Base-by-base conservation (phyloP, 2,329 filamentous ascomycete genomes). In the Hymenoscyphus infarciens region DNA sequence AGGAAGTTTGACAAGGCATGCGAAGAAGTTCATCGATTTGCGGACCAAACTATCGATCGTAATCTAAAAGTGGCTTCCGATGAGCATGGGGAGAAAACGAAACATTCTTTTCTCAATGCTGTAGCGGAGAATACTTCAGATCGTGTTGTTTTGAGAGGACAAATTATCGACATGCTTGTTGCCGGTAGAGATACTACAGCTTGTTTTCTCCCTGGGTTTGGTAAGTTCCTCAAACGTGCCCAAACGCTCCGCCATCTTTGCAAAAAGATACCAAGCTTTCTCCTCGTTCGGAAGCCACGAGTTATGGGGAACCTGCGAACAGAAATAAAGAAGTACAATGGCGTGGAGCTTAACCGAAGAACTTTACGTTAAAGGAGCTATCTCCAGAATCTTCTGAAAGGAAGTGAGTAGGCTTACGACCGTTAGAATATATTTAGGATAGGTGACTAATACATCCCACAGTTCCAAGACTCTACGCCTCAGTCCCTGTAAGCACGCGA, bases 381-480 rank as follows among this genome's bases (percentile, higher is more conserved):
- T 61, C 72, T 86, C 59, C 80, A 79, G 66, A 83, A 77, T 75
- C 83, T 82, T 29, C 67, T 86, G 60, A 82, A 85, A 64, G 83
- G 86, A 72, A 81, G 82, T 84, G 75, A 74, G 76, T 70, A 11
- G 19, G n/a, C n/a, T n/a, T n/a, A n/a, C n/a, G n/a, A n/a, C n/a
- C n/a, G n/a, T n/a, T n/a, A n/a, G n/a, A n/a, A n/a, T n/a, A n/a
- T n/a, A n/a, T n/a, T n/a, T n/a, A n/a, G n/a, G n/a, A n/a, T n/a
- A n/a, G n/a, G n/a, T n/a, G n/a, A n/a, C n/a, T n/a, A n/a, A 39
- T 8, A 39, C 38, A 8, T 39, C 8, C 38, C 38, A 8, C 38
- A 75, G 69, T 63, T 22, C 64, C 73, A 5, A 66, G 73, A 22
- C 62, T 74, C 3, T 67, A 66, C 38, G 81, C 82, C 3, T 75